Percentiles rank a stretch among this genome's conserved stretches.
Evolutionary conservation across 495 filamentous ascomycete species (phyloP).

Genomic region (Aspergillus kassunensis): DNA sequence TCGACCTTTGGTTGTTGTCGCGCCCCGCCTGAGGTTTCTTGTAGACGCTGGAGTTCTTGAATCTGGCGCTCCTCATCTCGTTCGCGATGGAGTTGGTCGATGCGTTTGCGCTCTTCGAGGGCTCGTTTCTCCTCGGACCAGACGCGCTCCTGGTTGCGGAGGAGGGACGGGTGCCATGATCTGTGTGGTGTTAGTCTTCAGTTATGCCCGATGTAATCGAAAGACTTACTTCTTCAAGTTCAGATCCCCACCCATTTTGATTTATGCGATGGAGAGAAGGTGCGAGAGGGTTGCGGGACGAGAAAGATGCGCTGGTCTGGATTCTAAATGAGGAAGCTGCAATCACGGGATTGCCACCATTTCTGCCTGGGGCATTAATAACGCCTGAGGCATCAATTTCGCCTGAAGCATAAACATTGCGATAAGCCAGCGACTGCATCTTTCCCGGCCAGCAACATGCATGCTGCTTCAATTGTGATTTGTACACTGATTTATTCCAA

Average conservation of each 20-base stretch:
- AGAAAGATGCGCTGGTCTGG: not conserved
- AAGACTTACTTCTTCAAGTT: slow-evolving; percentile 78
- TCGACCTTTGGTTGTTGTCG: slow-evolving; percentile 77
- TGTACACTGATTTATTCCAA: too few relatives aligned
- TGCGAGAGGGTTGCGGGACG: not conserved
- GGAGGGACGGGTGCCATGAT: slow-evolving; percentile 85
- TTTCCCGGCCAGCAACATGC: too few relatives aligned
- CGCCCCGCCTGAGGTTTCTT: slow-evolving; percentile 81
- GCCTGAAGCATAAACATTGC: too few relatives aligned
- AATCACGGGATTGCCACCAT: slow-evolving; percentile 5
- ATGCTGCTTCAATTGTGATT: too few relatives aligned
- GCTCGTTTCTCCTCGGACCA: slow-evolving; percentile 88
- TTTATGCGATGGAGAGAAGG: not conserved
- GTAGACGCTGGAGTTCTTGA: slow-evolving; percentile 84
- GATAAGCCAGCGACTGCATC: too few relatives aligned
- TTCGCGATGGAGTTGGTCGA: slow-evolving; percentile 83
- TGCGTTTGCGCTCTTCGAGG: slow-evolving; percentile 90
- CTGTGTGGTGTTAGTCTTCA: slow-evolving; percentile 22
- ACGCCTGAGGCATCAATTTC: not conserved
- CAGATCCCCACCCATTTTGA: slow-evolving; percentile 81
- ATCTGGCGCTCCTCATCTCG: slow-evolving; percentile 90
- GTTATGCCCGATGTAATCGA: not conserved
- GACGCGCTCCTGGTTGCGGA: slow-evolving; percentile 78
- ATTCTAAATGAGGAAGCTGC: not conserved
- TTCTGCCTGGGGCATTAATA: not conserved